Evolutionary conservation across 345 rosid genomes (phyloP).

Genomic region (Ricinus communis): DNA sequence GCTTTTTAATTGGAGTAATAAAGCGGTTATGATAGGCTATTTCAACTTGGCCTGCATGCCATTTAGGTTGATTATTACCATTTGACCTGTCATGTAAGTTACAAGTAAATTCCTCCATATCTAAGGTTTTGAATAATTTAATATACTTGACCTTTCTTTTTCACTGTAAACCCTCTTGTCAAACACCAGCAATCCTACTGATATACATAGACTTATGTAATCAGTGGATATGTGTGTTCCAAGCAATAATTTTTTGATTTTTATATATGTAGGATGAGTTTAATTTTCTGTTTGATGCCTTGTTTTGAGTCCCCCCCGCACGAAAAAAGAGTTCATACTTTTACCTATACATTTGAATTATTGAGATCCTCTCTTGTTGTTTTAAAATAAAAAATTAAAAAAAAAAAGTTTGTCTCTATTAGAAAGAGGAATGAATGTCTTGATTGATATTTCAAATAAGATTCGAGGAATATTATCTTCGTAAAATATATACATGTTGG

Average conservation of each 20-base stretch:
- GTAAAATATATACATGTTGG: too few species aligned
- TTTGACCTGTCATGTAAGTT: constrained; percentile 12
- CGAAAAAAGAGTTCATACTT: too few species aligned
- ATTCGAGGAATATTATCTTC: constrained; percentile 14
- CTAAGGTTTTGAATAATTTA: background rate
- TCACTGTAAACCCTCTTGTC: background rate
- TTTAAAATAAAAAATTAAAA: constrained; percentile 1
- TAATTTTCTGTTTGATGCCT: background rate
- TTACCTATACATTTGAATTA: too few species aligned
- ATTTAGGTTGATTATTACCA: background rate
- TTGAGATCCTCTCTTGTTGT: constrained; percentile 1
- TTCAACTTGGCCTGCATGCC: background rate
- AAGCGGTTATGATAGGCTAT: background rate
- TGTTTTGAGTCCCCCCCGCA: too few species aligned
- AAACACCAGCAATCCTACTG: background rate
- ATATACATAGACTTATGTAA: too few species aligned
- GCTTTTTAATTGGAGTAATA: too few species aligned
- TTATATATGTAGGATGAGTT: background rate
- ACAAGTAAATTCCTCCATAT: background rate
- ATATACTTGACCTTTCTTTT: background rate
- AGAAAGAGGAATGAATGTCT: constrained; percentile 6
- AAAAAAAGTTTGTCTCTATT: constrained; percentile 3
- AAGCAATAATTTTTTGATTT: too few species aligned
- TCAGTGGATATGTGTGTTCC: too few species aligned
- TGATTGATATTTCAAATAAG: constrained; percentile 5